phyloP scores from a whole-genome alignment of 805 yeast genomes.

The Candida insectalens region DNA sequence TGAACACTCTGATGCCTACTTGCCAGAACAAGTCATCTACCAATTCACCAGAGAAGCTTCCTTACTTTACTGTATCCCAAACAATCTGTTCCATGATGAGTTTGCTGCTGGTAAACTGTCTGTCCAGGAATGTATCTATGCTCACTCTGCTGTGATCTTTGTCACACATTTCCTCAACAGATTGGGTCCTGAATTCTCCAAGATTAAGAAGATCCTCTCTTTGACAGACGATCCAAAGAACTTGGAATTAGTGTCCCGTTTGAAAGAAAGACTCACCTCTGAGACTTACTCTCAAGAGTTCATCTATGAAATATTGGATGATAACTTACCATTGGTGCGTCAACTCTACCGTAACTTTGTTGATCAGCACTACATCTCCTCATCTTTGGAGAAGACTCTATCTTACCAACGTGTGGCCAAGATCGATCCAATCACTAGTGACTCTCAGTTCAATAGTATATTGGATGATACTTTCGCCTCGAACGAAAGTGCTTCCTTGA shows the following conservation, averaged over 20 bases:
- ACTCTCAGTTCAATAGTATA: conserved; percentile 62
- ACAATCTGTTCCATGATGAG: conserved; percentile 65
- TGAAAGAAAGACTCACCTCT: conserved; percentile 82
- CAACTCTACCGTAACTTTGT: conserved; percentile 88
- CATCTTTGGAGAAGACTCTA: conserved; percentile 59
- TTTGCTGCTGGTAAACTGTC: conserved; percentile 74
- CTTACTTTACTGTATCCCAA: conserved; percentile 82
- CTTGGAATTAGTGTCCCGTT: conserved; percentile 65
- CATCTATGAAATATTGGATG: conserved; percentile 66
- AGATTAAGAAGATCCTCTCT: conserved; percentile 46
- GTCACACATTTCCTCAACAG: conserved; percentile 92
- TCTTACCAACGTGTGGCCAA: conserved; percentile 81
- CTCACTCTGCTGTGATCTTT: conserved; percentile 87
- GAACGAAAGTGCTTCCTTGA: conserved; percentile 70
- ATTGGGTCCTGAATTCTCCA: conserved; percentile 80
- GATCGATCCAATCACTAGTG: conserved; percentile 63
- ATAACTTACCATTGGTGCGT: conserved; percentile 62
- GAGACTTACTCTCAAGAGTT: conserved; percentile 87
- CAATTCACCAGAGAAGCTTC: conserved; percentile 95
- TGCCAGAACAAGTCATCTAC: conserved; percentile 63
- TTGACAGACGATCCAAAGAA: conserved; percentile 47
- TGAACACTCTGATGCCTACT: conserved; percentile 44
- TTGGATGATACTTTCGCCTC: conserved; percentile 66
- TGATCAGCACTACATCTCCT: conserved; percentile 73
- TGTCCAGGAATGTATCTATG: conserved; percentile 88